Evolutionary conservation across 1,284 basidiomycete species (phyloP), one percentile per base, ranked within the genome.

Genomic region (Ceratobasidium sp.): DNA sequence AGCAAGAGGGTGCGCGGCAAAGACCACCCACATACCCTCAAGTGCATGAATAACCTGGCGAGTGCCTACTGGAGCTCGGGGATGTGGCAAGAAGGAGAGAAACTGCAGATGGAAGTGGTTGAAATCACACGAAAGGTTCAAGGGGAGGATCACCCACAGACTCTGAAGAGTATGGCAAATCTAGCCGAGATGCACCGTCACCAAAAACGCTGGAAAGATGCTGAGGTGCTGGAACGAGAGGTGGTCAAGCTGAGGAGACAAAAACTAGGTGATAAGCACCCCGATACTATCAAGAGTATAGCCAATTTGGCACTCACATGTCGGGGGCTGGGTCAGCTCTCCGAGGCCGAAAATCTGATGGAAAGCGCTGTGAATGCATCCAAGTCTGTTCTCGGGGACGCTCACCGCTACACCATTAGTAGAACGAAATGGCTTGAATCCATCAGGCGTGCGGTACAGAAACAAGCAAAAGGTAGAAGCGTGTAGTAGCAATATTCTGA

Each of bases 121-220:
- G 71, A 53, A 28, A 34, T 57, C n/a, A 36, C 28, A 12, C 30
- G 30, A 14, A 52, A 43, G n/a, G 14, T 64, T 4, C 48, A 48
- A n/a, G 58, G 58, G 18, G 39, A 34, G 1, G 36, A 72, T 10
- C 58, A 61, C 48, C 59, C 46, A 8, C 32, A 43, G 21, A 65
- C 62, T 6, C n/a, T 53, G 12, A 48, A 48, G 48, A 45, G 48
- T 23, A 57, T 23, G 65, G 52, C 28, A 12, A 57, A 45, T 18
- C 39, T 69, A 26, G 50, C 65, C 8, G 52, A 36, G 18, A 45
- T 69, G 5, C 52, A 69, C 18, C 52, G 36, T 16, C 36, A 57
- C 12, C 65, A 69, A 26, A 69, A 46, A 41, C 65, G 52, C 5
- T 55, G 50, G 52, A 39, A 57, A 39, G 52, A 69, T 12, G 65